Evolutionary conservation across 176 grass and related monocot genomes (phyloP).

Genomic region (Phyllostachys edulis): DNA sequence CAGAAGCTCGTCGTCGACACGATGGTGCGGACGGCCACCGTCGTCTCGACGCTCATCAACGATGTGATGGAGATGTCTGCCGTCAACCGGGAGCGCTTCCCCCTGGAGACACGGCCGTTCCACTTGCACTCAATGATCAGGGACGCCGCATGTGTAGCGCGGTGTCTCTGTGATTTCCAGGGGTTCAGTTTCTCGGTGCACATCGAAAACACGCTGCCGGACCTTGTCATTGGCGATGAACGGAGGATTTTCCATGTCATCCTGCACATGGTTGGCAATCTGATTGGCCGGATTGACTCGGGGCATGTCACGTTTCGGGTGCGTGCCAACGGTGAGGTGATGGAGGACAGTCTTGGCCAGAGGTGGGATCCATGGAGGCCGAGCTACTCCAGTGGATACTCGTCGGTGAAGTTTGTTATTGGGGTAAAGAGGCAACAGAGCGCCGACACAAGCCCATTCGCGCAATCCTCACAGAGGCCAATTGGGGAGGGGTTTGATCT

Average conservation of each 20-base stretch:
- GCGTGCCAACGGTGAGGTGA: constrained; percentile 31
- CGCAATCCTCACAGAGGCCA: constrained; percentile 21
- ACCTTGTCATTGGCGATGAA: constrained; percentile 66
- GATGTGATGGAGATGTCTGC: constrained; percentile 59
- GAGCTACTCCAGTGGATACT: constrained; percentile 46
- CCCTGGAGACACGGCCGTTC: constrained; percentile 45
- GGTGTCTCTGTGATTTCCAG: constrained; percentile 59
- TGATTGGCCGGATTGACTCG: constrained; percentile 35
- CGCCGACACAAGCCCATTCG: neutral
- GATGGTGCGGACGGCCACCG: constrained; percentile 37
- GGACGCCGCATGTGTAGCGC: constrained; percentile 37
- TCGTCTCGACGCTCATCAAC: constrained; percentile 57
- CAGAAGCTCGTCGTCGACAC: constrained; percentile 47
- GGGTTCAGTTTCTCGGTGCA: constrained; percentile 50
- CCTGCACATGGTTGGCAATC: constrained; percentile 66
- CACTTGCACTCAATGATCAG: constrained; percentile 51
- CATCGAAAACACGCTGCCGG: constrained; percentile 42
- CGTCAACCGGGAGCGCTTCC: constrained; percentile 43
- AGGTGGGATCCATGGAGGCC: constrained; percentile 65
- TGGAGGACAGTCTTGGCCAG: constrained; percentile 37
- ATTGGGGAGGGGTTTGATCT: constrained; percentile 58
- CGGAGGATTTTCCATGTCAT: constrained; percentile 76
- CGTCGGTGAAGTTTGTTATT: constrained; percentile 56
- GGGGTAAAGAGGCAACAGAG: constrained; percentile 46
- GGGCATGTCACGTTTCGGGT: constrained; percentile 54